Percentiles rank a stretch among this genome's conserved stretches.
Conservation (phyloP, 768 basidiomycete species). For the Pleurotus tuber-regium region DNA sequence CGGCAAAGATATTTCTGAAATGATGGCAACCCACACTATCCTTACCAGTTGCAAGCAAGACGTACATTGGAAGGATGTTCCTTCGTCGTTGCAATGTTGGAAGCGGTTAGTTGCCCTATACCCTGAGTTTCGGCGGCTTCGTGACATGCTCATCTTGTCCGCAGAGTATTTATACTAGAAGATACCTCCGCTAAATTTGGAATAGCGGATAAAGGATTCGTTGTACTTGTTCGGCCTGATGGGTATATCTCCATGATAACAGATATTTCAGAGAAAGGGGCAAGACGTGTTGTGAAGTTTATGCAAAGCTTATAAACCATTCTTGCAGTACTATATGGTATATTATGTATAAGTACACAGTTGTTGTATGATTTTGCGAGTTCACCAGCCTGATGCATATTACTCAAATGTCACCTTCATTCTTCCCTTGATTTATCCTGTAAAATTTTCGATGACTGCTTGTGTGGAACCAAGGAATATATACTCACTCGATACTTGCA, state of each 20-base stretch:
- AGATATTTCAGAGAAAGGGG: not conserved
- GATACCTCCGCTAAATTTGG: not conserved
- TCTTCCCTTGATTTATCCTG: too few species aligned
- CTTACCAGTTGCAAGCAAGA: not conserved
- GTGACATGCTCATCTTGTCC: not conserved
- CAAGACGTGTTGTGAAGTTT: too few species aligned
- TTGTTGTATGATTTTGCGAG: too few species aligned
- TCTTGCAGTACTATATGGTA: too few species aligned
- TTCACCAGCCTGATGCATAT: too few species aligned
- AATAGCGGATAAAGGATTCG: not conserved
- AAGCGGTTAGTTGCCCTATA: not conserved
- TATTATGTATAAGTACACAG: too few species aligned
- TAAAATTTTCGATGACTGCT: too few species aligned
- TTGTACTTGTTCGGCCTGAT: not conserved
- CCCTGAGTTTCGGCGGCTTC: not conserved
- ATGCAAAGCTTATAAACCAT: too few species aligned
- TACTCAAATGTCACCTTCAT: too few species aligned
- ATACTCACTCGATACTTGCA: too few species aligned
- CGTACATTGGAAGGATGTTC: not conserved
- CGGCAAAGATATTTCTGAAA: too few species aligned
- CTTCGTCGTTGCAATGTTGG: not conserved
- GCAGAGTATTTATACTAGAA: not conserved
- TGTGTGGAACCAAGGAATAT: too few species aligned
- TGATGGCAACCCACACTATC: not conserved
- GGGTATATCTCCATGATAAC: not conserved